These are phyloP conservation scores for Cladophialophora chaetospira DNA, from an alignment of 2,329 filamentous ascomycete species.

Conservation along the genomic window DNA sequence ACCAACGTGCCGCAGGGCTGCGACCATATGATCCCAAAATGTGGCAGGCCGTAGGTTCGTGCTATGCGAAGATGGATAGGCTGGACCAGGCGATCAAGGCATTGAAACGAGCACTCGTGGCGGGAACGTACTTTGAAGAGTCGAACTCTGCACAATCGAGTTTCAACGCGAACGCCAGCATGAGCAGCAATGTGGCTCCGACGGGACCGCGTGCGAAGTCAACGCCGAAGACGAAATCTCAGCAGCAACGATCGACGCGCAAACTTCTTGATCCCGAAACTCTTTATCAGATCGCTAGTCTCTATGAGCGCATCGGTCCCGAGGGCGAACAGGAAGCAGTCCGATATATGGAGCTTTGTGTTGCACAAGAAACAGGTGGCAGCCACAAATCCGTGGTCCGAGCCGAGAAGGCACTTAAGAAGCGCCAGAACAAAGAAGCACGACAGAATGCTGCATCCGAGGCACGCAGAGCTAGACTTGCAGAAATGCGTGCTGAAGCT, in stretches of 20 bases:
- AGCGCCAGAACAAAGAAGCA: slow-evolving; percentile 22
- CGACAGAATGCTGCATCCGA: slow-evolving; percentile 16
- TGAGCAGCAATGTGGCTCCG: slow-evolving; percentile 9
- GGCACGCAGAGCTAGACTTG: slow-evolving; percentile 16
- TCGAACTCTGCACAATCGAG: slow-evolving; percentile 43
- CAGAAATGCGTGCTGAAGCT: slow-evolving; percentile 9
- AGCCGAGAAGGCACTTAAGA: slow-evolving; percentile 23
- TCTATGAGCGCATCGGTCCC: slow-evolving; percentile 74
- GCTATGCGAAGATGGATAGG: slow-evolving; percentile 85
- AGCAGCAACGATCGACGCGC: slow-evolving; percentile 27
- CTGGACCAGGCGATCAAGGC: slow-evolving; percentile 91
- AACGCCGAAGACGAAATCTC: slow-evolving; percentile 11
- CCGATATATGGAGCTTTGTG: slow-evolving; percentile 90
- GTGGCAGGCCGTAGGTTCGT: slow-evolving; percentile 95
- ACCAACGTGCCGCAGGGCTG: slow-evolving; percentile 89
- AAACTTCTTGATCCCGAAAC: slow-evolving; percentile 83
- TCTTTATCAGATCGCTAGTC: slow-evolving; percentile 81
- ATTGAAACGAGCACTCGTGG: slow-evolving; percentile 85
- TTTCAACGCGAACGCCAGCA: slow-evolving; percentile 29
- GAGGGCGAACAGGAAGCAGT: slow-evolving; percentile 78
- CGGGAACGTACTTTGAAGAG: slow-evolving; percentile 80
- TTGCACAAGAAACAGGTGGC: slow-evolving; percentile 85
- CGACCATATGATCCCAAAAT: slow-evolving; percentile 98
- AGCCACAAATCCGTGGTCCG: slow-evolving; percentile 38
- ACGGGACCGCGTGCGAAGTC: slow-evolving; percentile 5